Base-by-base conservation (phyloP, 208 protist genomes). In the Trypanosoma melophagium region DNA sequence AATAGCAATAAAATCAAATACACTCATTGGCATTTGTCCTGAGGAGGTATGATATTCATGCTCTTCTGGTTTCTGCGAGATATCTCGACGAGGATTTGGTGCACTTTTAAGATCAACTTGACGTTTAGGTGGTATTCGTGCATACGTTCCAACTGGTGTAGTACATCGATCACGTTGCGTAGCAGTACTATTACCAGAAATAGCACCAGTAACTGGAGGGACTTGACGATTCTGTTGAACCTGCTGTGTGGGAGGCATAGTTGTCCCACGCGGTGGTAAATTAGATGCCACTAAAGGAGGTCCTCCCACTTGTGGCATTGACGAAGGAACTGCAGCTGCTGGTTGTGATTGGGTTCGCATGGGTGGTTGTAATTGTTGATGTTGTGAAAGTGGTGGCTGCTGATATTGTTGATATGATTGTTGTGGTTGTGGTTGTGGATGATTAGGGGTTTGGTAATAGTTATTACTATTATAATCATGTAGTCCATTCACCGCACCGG, bases 1-100 rank as follows among this genome's bases (percentile, higher is more conserved):
- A 38, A 94, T 51, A 21, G 71, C 89, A 42, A 90, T 38, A 77
- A 96, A 97, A 62, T 87, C 81, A 21, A 79, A 79, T 0, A 73
- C 69, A 21, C 89, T 86, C n/a, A 86, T 73, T 14, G 92, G 94
- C 25, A 88, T 76, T 57, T 83, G 76, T 60, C 76, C 74, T 17
- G 74, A 74, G 61, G 72, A 77, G 16, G 74, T 87, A 49, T 71
- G 55, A 72, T 81, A 83, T 71, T 86, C 79, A 52, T 60, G 24
- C 19, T 50, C 45, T 42, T 14, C 21, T 10, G 45, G 8, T 22
- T 53, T 50, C 8, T 53, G 60, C 40, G 67, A 66, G 59, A 91
- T 83, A 61, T 84, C 82, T 17, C 78, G 60, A 42, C 74, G 52
- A 8, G 90, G 88, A 63, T 76, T 91, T 0, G 88, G 90, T 42